A percentile compares a stretch with the other conserved stretches of the same genome.
Evolutionary conservation across 805 yeast genomes (phyloP).

Genomic region (Teunomyces cretensis): DNA sequence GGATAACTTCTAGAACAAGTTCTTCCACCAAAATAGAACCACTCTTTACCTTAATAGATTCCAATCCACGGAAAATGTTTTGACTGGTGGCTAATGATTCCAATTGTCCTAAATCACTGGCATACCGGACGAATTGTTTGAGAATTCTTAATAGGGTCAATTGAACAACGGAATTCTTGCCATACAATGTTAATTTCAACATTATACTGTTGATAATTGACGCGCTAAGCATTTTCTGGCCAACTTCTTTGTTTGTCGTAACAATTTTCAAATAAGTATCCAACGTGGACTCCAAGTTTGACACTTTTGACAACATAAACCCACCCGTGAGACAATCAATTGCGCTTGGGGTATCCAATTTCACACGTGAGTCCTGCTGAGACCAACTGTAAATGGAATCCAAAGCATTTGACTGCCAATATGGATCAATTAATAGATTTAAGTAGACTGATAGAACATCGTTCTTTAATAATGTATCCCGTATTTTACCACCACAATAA

Average conservation of each 20-base stretch:
- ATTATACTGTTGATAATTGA: constrained; percentile 29
- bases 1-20: constrained; percentile 17
- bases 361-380: constrained; percentile 23
- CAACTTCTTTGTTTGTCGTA: constrained; percentile 17
- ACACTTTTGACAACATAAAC: constrained; percentile 36
- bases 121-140: constrained; percentile 14
- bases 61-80: constrained; percentile 6
- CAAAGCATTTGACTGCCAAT: constrained; percentile 58
- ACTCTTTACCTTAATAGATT: constrained; percentile 11
- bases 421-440: constrained; percentile 46
- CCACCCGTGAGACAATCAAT: constrained; percentile 37
- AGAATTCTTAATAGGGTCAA: constrained; percentile 33
- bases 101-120: constrained; percentile 1
- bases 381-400: constrained; percentile 48
- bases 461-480: constrained; percentile 34
- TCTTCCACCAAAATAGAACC: constrained; percentile 40
- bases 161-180: constrained; percentile 38
- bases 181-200: constrained; percentile 24
- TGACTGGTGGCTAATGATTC: constrained; percentile 2
- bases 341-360: constrained; percentile 24
- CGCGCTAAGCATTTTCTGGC: constrained; percentile 24
- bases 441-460: constrained; percentile 41
- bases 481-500: constrained; percentile 41
- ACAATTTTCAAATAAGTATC: constrained; percentile 40
- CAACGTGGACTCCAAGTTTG: constrained; percentile 44